Conservation (phyloP, 306 rosid genomes). For the Castanospermum australe region DNA sequence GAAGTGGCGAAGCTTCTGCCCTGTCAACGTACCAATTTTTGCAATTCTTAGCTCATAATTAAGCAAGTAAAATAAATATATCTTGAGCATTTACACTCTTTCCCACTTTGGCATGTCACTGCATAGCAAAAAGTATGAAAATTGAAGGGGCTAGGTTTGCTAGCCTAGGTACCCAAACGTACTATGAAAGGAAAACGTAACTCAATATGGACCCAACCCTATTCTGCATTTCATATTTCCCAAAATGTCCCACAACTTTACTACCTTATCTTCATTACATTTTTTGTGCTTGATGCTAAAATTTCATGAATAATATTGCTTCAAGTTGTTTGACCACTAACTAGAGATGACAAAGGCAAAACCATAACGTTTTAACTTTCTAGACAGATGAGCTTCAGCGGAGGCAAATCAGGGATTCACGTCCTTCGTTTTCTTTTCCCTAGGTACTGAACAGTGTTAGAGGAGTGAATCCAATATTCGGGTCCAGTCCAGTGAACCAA, state of each 20-base stretch:
- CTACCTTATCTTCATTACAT: not conserved
- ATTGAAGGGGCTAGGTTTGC: not conserved
- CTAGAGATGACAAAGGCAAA: not conserved
- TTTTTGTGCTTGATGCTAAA: not conserved
- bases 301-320: not conserved
- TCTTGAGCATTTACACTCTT: slow-evolving; percentile 14
- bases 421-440: not conserved
- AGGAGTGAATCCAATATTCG: not conserved
- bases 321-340: not conserved
- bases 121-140: slow-evolving; percentile 21
- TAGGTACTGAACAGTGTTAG: not conserved
- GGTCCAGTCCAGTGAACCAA: not conserved
- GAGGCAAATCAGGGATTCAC: not conserved
- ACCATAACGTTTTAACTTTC: not conserved
- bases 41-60: not conserved
- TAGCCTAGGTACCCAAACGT: not conserved
- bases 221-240: too few species aligned
- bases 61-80: not conserved
- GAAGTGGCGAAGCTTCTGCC: not conserved
- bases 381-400: not conserved
- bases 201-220: not conserved
- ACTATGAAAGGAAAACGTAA: not conserved
- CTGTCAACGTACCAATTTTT: not conserved
- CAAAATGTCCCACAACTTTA: not conserved
- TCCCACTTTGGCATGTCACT: not conserved